Percentiles rank a stretch among this genome's conserved stretches.
Evolutionary conservation across 2,329 filamentous ascomycete genomes (phyloP).

Genomic region (Cladosporium velox): DNA sequence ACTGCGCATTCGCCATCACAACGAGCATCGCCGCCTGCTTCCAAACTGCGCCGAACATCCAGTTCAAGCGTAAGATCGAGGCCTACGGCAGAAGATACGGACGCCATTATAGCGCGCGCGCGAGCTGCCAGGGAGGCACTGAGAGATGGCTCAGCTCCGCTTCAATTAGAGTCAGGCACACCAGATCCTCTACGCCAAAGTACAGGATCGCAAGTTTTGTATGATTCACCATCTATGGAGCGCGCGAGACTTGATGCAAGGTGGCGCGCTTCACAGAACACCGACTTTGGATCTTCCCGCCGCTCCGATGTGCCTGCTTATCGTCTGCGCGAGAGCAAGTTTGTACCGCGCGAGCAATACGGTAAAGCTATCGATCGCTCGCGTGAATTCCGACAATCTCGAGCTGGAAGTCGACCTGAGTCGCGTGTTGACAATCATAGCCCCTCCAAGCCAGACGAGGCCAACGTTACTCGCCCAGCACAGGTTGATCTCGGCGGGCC

Average conservation of each 20-base stretch:
- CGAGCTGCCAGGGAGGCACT: conserved; percentile 36
- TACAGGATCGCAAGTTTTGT: conserved; percentile 29
- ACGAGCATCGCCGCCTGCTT: background rate
- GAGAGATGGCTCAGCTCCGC: conserved; percentile 20
- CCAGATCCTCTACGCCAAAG: conserved; percentile 28
- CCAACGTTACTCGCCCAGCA: background rate
- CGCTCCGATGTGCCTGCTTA: conserved; percentile 38
- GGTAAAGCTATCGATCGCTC: conserved; percentile 37
- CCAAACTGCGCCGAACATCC: conserved; percentile 21
- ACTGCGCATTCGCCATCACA: background rate
- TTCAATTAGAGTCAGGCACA: conserved; percentile 22
- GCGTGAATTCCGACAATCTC: conserved; percentile 30
- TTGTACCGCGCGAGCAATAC: conserved; percentile 41
- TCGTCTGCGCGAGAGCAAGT: conserved; percentile 39
- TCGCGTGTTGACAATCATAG: conserved; percentile 9
- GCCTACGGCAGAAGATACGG: conserved; percentile 33
- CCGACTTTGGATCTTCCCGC: conserved; percentile 13
- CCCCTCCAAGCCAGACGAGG: background rate
- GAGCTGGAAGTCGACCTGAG: conserved; percentile 24
- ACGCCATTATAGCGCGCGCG: conserved; percentile 39
- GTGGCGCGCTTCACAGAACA: conserved; percentile 28
- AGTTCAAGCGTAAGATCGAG: conserved; percentile 23
- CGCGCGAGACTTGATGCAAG: conserved; percentile 37
- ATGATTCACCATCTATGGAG: conserved; percentile 37
- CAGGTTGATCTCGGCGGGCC: background rate